Base-by-base conservation (phyloP, 208 protist species). In the Naegleria fowleri region DNA sequence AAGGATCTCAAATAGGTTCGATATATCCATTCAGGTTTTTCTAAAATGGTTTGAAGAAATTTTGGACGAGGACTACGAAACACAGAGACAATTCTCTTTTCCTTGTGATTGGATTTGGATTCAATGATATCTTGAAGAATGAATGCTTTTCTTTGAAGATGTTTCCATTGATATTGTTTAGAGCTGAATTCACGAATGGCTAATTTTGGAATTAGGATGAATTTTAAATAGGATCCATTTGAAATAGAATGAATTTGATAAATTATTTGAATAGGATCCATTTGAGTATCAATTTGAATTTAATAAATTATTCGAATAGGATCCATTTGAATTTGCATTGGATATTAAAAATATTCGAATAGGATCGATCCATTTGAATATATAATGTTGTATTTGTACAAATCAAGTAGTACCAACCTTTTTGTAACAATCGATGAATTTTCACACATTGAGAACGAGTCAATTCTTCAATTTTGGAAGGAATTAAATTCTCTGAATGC, bases 151-250 rank as follows among this genome's bases (percentile, higher is more conserved):
- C 11, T 38, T 89, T 89, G 86, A n/a, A 89, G 36, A 89, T 89
- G 36, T 67, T 89, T 67, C 86, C 86, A 89, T 89, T 89, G 86
- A 89, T 40, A 41, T 33, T 89, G 39, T 43, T 33, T 67, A 0
- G 16, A 40, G 9, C 29, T 36, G n/a, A 79, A 79, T 33, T 79
- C 67, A 36, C 67, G 16, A 79, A 79, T 79, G n/a, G 67, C 67
- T 48, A 48, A n/a, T n/a, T n/a, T n/a, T n/a, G n/a, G n/a, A n/a
- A n/a, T n/a, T n/a, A n/a, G n/a, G n/a, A n/a, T n/a, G n/a, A n/a
- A n/a, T n/a, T n/a, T n/a, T n/a, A n/a, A n/a, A n/a, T n/a, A n/a
- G n/a, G n/a, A n/a, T n/a, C n/a, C n/a, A n/a, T n/a, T n/a, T n/a
- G n/a, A n/a, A n/a, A n/a, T n/a, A n/a, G n/a, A n/a, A n/a, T n/a